A percentile compares a stretch with the other conserved stretches of the same genome.
phyloP scores from a whole-genome alignment of 2,329 filamentous ascomycete genomes.

The Fusarium sp. region DNA sequence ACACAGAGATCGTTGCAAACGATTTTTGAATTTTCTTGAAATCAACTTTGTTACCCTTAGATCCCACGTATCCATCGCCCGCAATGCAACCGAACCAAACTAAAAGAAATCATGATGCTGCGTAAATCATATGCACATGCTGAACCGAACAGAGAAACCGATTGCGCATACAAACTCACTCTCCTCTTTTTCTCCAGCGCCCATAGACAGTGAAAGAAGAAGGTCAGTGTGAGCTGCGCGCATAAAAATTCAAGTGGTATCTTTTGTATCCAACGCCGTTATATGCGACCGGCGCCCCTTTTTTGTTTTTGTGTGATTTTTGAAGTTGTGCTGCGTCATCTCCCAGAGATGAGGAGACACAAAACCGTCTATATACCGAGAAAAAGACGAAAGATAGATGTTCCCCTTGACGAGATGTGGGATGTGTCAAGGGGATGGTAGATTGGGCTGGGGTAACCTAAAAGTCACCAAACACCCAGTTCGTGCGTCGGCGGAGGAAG shows the following conservation, averaged over 20 bases:
- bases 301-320: constrained; percentile 15
- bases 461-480: constrained; percentile 47
- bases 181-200: neutral
- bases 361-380: constrained; percentile 36
- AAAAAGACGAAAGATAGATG: constrained; percentile 37
- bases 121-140: constrained; percentile 30
- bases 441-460: constrained; percentile 21
- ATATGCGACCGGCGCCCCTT: constrained; percentile 47
- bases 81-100: constrained; percentile 33
- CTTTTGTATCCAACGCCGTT: constrained; percentile 50
- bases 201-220: constrained; percentile 11
- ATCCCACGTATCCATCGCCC: constrained; percentile 30
- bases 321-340: constrained; percentile 20
- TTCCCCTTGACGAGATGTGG: constrained; percentile 10
- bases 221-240: neutral
- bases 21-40: constrained; percentile 31
- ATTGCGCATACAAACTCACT: constrained; percentile 1
- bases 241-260: constrained; percentile 47
- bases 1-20: constrained; percentile 18
- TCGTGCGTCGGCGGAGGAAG: constrained; percentile 45
- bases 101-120: constrained; percentile 29
- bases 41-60: constrained; percentile 15
- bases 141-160: constrained; percentile 23
- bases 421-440: constrained; percentile 8
- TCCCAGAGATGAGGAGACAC: constrained; percentile 17